Base-by-base conservation (phyloP, 805 yeast genomes). In the Blastobotrys mokoenaii region DNA sequence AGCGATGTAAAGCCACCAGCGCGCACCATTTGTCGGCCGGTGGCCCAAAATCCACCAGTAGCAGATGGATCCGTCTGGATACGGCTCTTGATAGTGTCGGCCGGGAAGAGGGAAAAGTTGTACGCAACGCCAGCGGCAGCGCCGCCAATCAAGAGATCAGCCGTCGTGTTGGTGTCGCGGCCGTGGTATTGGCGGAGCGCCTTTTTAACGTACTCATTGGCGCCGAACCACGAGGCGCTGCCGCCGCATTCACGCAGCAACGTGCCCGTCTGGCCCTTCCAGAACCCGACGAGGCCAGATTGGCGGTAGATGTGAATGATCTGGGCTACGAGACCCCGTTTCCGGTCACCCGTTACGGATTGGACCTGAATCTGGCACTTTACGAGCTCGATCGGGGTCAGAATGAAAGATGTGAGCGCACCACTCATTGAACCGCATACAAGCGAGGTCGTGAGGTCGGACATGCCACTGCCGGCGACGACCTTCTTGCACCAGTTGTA, bases 221-320 rank as follows among this genome's bases (percentile, higher is more conserved):
- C 77, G 0, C 95, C 90, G 66, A 89, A 89, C 97, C 97, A 89
- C 1, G 90, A 80, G 3, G 95, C 85, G 1, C 96, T 84, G 6
- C 97, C 97, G 25, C 88, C 82, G 33, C 85, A 73, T 60, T 89
- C 97, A 55, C 97, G 73, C 1, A 84, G 51, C 40, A 86, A 65
- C 0, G 97, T 89, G 16, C 93, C 80, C 0, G 79, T 68, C 53
- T 88, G 88, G 1, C 97, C 97, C 51, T 76, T 76, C 95, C 96
- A 89, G 49, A 89, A 70, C 0, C 96, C 96, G 8, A 53, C 37
- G 0, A 85, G 5, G 0, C 97, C 96, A 12, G 72, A 69, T 2
- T 68, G 63, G 14, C 54, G 52, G 15, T 76, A 55, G 0, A 84
- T 70, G 32, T 67, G 59, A 6, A 61, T 27, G n/a, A 53, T 48